Base-by-base conservation (phyloP, 2,329 filamentous ascomycete species). In the Colletotrichum sp. region DNA sequence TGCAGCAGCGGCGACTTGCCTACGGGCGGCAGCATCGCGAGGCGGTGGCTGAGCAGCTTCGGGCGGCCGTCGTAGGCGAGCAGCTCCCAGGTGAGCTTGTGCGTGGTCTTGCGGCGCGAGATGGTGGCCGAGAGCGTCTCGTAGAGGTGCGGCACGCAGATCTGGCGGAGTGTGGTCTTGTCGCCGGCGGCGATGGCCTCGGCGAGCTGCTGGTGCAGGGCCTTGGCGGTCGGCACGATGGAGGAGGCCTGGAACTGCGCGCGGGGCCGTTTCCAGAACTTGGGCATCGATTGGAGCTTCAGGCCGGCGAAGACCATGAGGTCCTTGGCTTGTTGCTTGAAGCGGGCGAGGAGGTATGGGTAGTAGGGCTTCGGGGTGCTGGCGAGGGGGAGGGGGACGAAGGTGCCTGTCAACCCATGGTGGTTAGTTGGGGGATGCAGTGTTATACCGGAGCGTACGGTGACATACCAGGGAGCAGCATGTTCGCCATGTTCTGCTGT, bases 191-290 rank as follows among this genome's bases (percentile, higher is more conserved):
- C 93, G 66, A 94, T 89, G 6, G 90, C 90, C 74, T 88, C 87
- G 79, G 92, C 91, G 87, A 95, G 90, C 78, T 90, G 84, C 68
- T 86, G 84, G 83, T 95, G 92, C 80, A 94, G 85, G 24, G 86
- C 87, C 79, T 90, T 88, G 36, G 92, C 93, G 1, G 88, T 87
- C 3, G 91, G 88, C 10, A 87, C 82, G 63, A 91, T 84, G 68
- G 83, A 81, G 26, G 83, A 78, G 16, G 85, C 86, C 30, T 83
- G 79, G 30, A 88, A 81, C 79, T 88, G 86, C 81, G 88, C 87
- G n/a, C 79, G 80, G 14, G 87, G 87, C 24, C 83, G 83, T 36
- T 82, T 83, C 68, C 87, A 82, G 78, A 87, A 82, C 72, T 78
- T 80, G 28, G 86, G 85, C 85, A 88, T 89, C 30, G 89, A 90